phyloP scores from a whole-genome alignment of 1,139 yeast genomes.

The Blastobotrys serpentis region DNA sequence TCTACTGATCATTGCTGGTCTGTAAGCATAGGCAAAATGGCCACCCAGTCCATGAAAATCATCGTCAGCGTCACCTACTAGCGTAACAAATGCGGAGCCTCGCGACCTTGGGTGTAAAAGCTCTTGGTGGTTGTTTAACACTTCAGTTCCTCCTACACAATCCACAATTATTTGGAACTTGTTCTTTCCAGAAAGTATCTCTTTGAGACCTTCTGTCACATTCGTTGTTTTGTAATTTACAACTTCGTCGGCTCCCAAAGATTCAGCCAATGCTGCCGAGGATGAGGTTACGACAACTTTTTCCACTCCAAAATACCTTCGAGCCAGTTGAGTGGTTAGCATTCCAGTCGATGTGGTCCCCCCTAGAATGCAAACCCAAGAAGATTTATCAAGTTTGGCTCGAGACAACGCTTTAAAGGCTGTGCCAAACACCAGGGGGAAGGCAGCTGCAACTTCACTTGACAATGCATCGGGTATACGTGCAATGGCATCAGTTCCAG shows the following conservation, averaged over 20 bases:
- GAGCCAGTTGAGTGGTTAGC: conserved; percentile 57
- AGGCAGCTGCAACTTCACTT: conserved; percentile 56
- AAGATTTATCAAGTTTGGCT: conserved; percentile 33
- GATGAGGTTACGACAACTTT: conserved; percentile 46
- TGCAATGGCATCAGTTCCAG: conserved; percentile 42
- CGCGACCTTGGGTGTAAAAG: conserved; percentile 33
- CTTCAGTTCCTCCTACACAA: conserved; percentile 49
- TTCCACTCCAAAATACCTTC: conserved; percentile 43
- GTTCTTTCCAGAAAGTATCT: conserved; percentile 33
- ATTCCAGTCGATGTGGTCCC: conserved; percentile 75
- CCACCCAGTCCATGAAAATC: conserved; percentile 23
- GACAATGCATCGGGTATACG: conserved; percentile 50
- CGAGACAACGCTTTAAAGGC: conserved; percentile 49
- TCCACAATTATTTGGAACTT: conserved; percentile 48
- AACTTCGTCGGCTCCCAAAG: conserved; percentile 52
- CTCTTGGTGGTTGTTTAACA: conserved; percentile 29
- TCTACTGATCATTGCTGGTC: conserved; percentile 37
- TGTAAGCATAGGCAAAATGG: conserved; percentile 24
- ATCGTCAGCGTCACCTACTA: conserved; percentile 50
- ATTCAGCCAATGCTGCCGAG: conserved; percentile 44
- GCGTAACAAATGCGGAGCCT: conserved; percentile 47
- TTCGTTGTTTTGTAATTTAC: conserved; percentile 49
- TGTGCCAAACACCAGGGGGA: conserved; percentile 58
- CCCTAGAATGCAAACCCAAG: conserved; percentile 60
- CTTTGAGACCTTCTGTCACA: conserved; percentile 37